phyloP scores from a whole-genome alignment of 108 stramenopile species.

The Skeletonema tropicum region DNA sequence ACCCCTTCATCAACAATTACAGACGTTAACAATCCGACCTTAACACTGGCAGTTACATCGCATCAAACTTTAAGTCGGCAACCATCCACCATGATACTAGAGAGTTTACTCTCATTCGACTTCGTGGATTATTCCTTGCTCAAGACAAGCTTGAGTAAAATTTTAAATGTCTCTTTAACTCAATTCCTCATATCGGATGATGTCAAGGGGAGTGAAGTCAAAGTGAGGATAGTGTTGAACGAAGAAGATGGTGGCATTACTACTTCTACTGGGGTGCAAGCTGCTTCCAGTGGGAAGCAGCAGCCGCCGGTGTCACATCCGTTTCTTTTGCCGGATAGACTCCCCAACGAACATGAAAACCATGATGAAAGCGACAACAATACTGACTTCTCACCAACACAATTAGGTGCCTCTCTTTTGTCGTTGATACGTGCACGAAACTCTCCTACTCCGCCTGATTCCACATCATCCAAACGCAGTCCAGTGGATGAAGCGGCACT shows the following conservation, averaged over 20 bases:
- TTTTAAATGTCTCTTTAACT: slow-evolving; percentile 18
- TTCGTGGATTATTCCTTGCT: slow-evolving; percentile 5
- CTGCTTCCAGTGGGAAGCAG: background rate
- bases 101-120: slow-evolving; percentile 24
- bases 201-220: slow-evolving; percentile 38
- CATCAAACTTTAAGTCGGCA: background rate
- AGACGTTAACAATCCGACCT: background rate
- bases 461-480: background rate
- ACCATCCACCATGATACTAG: slow-evolving; percentile 5
- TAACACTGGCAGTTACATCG: slow-evolving; percentile 1
- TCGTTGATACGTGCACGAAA: slow-evolving; percentile 48
- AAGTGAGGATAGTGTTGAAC: slow-evolving; percentile 26
- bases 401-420: slow-evolving; percentile 40
- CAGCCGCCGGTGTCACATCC: background rate
- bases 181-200: slow-evolving; percentile 45
- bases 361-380: background rate
- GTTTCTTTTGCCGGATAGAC: background rate
- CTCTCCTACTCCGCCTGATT: background rate
- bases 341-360: background rate
- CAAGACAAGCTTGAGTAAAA: slow-evolving; percentile 17
- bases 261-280: background rate
- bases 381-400: slow-evolving; percentile 5
- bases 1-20: background rate
- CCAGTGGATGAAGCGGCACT: background rate
- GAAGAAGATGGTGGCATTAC: slow-evolving; percentile 16